phyloP scores from a whole-genome alignment of 805 yeast species.

The Saccharomyces kudriavzevii region DNA sequence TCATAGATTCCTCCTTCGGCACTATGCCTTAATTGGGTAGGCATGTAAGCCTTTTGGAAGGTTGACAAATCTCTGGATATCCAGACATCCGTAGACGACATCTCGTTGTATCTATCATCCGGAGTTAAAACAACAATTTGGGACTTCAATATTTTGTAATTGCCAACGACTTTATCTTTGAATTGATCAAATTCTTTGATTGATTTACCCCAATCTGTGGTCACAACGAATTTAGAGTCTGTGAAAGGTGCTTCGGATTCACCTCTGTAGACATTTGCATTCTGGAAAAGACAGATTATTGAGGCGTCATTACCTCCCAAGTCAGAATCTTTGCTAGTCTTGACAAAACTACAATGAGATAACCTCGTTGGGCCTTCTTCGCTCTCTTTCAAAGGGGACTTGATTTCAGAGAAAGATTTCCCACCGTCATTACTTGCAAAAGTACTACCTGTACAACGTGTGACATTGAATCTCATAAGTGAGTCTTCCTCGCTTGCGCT shows the following conservation, averaged over 20 bases:
- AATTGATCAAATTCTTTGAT: slow-evolving; percentile 30
- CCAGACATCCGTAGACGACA: slow-evolving; percentile 31
- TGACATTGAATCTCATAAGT: background rate
- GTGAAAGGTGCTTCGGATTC: background rate
- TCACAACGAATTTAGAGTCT: slow-evolving; percentile 23
- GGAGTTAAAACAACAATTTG: slow-evolving; percentile 21
- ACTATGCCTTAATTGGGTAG: slow-evolving; percentile 27
- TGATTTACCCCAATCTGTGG: slow-evolving; percentile 41
- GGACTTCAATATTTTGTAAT: slow-evolving; percentile 15
- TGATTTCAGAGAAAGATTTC: slow-evolving; percentile 9
- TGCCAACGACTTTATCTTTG: slow-evolving; percentile 17
- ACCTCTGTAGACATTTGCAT: slow-evolving; percentile 5
- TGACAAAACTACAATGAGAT: slow-evolving; percentile 12
- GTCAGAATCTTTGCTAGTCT: slow-evolving; percentile 8
- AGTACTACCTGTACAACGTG: slow-evolving; percentile 1
- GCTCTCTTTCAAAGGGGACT: background rate
- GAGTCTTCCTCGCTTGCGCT: background rate
- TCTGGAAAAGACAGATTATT: slow-evolving; percentile 18
- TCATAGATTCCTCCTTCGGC: slow-evolving; percentile 24
- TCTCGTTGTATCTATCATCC: slow-evolving; percentile 25
- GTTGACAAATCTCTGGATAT: slow-evolving; percentile 38
- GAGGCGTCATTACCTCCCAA: slow-evolving; percentile 12
- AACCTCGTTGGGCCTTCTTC: slow-evolving; percentile 1
- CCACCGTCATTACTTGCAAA: slow-evolving; percentile 12
- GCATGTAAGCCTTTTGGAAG: slow-evolving; percentile 35